Evolutionary conservation across 257 asterid species (phyloP).

Genomic region (Solanum commersonii): DNA sequence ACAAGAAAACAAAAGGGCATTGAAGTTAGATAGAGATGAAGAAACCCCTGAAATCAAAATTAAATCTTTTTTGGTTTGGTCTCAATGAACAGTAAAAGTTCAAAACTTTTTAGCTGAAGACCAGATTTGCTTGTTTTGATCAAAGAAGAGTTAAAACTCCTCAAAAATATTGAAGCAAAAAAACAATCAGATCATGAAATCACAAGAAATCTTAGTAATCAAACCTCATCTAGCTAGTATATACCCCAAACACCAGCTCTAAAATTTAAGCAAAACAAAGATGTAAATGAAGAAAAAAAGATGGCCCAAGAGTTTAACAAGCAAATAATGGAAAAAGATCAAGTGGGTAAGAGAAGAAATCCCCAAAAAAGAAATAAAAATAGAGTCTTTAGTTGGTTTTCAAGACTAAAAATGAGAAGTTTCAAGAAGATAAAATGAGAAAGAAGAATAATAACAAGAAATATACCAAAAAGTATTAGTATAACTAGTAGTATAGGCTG

Average conservation of each 20-base stretch:
- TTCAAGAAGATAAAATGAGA: not conserved
- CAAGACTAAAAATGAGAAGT: not conserved
- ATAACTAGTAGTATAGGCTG: not conserved
- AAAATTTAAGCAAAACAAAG: not conserved
- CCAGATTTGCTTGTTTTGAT: slow-evolving; percentile 28
- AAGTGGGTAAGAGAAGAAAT: not conserved
- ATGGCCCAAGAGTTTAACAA: not conserved
- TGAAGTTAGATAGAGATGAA: slow-evolving; percentile 7
- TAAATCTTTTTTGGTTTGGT: slow-evolving; percentile 16
- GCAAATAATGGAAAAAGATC: not conserved
- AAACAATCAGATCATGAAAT: slow-evolving; percentile 37
- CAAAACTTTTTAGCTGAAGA: not conserved
- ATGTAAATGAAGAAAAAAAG: not conserved
- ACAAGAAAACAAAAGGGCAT: not conserved
- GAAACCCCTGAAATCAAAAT: slow-evolving; percentile 19
- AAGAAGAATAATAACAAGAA: not conserved
- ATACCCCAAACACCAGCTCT: not conserved
- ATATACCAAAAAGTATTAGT: not conserved
- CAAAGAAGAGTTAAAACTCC: slow-evolving; percentile 2
- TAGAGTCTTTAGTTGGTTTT: not conserved
- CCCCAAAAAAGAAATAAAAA: not conserved
- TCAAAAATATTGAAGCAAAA: not conserved
- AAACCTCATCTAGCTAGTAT: not conserved
- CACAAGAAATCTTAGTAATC: slow-evolving; percentile 17
- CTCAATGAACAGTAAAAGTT: slow-evolving; percentile 35